Evolutionary conservation across 768 basidiomycete species (phyloP).

Genomic region (Kwoniella newhampshirensis): DNA sequence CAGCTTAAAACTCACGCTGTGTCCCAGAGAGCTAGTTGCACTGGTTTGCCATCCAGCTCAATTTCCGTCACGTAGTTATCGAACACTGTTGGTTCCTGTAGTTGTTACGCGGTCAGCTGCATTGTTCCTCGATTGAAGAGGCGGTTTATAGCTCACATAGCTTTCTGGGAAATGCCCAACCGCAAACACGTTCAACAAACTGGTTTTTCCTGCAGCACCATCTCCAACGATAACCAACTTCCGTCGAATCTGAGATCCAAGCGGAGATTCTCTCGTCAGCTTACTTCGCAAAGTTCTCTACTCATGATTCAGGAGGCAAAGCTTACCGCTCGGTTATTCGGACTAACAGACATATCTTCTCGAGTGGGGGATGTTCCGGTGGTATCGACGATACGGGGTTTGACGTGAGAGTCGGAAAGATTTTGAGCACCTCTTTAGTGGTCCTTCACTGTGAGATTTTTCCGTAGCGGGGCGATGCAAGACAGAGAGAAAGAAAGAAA

Average conservation of each 20-base stretch:
- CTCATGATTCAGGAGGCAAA: background rate
- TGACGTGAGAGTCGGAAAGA: no score
- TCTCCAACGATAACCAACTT: constrained; percentile 92
- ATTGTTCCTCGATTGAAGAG: background rate
- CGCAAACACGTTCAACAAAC: constrained; percentile 44
- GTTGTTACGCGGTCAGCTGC: no score
- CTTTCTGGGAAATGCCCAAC: constrained; percentile 52
- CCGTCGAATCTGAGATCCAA: constrained; percentile 88
- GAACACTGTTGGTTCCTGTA: constrained; percentile 73
- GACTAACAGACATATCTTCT: constrained; percentile 17
- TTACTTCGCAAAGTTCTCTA: no score
- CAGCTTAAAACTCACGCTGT: constrained; percentile 95
- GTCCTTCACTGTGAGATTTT: background rate
- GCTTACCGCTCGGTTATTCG: constrained; percentile 24
- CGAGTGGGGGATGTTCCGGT: no score
- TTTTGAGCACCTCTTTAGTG: no score
- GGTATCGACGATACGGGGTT: no score
- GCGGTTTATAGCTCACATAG: constrained; percentile 35
- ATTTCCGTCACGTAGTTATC: constrained; percentile 99
- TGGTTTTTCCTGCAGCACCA: constrained; percentile 89
- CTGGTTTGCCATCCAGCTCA: constrained; percentile 92
- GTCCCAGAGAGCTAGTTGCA: constrained; percentile 97
- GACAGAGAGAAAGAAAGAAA: background rate
- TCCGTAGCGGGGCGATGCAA: background rate
- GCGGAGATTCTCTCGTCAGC: no score